These are phyloP conservation scores for Picea mariana DNA, from an alignment of 83 land plant genomes.

Conservation along the genomic window DNA sequence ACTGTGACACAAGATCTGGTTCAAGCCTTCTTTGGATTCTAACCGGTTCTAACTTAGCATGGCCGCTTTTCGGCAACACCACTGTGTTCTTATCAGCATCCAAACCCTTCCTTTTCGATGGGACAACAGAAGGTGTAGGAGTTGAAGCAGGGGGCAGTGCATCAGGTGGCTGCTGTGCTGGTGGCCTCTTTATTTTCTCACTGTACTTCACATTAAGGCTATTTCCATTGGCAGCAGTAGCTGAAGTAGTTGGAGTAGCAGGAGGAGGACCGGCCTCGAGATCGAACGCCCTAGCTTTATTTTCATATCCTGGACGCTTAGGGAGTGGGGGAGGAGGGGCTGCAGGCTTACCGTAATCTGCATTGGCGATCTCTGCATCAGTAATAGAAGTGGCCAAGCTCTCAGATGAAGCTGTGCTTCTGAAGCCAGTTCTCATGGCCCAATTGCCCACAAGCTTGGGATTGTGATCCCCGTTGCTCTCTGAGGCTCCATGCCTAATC, in stretches of 20 bases:
- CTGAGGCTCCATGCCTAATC: background rate
- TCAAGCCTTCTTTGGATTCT: conserved; percentile 23
- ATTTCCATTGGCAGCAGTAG: no score
- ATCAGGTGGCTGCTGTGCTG: background rate
- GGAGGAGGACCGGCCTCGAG: conserved; percentile 24
- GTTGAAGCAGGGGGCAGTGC: background rate
- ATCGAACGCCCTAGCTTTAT: conserved; percentile 21
- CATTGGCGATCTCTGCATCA: conserved; percentile 24
- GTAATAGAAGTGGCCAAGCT: conserved; percentile 16
- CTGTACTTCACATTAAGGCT: no score
- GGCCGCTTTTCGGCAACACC: conserved; percentile 22
- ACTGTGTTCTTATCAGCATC: conserved; percentile 16
- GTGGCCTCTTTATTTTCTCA: background rate
- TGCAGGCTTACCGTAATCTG: conserved; percentile 27
- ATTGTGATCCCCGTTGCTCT: background rate
- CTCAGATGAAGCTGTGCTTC: conserved; percentile 70
- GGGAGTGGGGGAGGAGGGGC: background rate
- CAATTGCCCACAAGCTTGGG: conserved; percentile 28
- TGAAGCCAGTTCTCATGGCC: conserved; percentile 92
- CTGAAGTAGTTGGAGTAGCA: no score
- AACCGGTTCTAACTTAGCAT: conserved; percentile 12
- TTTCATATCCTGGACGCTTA: conserved; percentile 7
- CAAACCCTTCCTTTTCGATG: background rate
- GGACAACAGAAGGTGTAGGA: background rate
- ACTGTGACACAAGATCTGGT: conserved; percentile 33